phyloP scores from a whole-genome alignment of 164 flowering plant species.

The Berberis vulgaris region DNA sequence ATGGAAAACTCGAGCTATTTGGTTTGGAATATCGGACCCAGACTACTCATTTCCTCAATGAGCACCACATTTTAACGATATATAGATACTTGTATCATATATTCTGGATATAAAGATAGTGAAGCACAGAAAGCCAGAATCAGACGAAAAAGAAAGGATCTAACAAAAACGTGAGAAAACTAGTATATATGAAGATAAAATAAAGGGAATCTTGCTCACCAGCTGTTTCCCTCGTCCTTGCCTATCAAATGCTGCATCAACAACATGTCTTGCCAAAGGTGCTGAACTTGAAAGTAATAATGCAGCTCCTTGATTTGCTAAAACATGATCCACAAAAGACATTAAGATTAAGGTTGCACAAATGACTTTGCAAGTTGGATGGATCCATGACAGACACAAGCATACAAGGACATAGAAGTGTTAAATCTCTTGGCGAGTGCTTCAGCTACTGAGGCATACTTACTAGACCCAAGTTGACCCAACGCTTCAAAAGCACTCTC shows the following conservation, averaged over 20 bases:
- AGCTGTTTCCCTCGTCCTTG: constrained; percentile 66
- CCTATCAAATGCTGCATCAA: constrained; percentile 62
- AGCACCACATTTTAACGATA: too few species aligned
- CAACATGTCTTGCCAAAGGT: constrained; percentile 56
- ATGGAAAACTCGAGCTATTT: too few species aligned
- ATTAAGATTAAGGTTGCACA: neutral
- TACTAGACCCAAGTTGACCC: constrained; percentile 85
- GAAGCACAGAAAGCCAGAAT: too few species aligned
- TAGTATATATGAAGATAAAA: neutral
- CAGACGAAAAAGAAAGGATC: neutral
- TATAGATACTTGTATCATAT: too few species aligned
- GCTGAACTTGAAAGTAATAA: constrained; percentile 46
- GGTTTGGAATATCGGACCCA: too few species aligned
- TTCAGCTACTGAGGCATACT: constrained; percentile 23
- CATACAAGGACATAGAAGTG: neutral
- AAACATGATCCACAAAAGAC: constrained; percentile 8
- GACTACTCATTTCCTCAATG: too few species aligned
- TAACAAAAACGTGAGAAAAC: neutral
- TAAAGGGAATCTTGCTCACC: constrained; percentile 35
- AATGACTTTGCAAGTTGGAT: too few species aligned
- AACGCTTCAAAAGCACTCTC: constrained; percentile 83
- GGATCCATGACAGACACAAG: neutral
- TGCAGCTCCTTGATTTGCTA: constrained; percentile 67
- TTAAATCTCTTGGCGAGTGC: neutral
- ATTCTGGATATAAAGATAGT: too few species aligned